Evolutionary conservation across 179 eudicot species (phyloP), one percentile per base, ranked within the genome.

Genomic region (Beta macrorhiza): DNA sequence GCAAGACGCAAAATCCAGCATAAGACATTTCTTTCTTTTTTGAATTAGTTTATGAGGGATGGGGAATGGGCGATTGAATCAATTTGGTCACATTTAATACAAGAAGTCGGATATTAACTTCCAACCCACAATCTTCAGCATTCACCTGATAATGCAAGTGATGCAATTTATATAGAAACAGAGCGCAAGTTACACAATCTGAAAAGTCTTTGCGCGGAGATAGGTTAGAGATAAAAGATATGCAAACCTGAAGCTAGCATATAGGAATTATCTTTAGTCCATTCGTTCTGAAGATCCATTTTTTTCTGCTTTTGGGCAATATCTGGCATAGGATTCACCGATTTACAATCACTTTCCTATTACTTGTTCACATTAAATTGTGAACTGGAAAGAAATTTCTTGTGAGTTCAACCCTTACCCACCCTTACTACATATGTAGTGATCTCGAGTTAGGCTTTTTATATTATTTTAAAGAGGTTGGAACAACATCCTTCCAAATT

Each of bases 1-100:
- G 95, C 90, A 86, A 83, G 63, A 78, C 58, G 13, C 78, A 56
- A 73, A 81, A 83, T 53, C 64, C 15, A 47, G n/a, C 45, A 49
- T 67, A 57, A 62, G 22, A 53, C 70, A 67, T 20, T 4, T 47
- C 55, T 44, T 16, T 3, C 15, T 20, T 37, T 64, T 44, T 65
- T 15, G 20, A 2, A 44, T 9, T 10, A 5, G 5, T 75, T 52
- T 6, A 67, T 5, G 19, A 49, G 49, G 25, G 42, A 14, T 19
- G 53, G 42, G 77, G 19, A 6, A 15, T 20, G 20, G 73, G 62
- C n/a, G 20, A 55, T 12, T 52, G 15, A 14, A 52, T 56, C 49
- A 0, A 17, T 51, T 13, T 7, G 51, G 22, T 69, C 15, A 65
- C 42, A 25, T 3, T 12, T 1, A 65, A 32, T 65, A 25, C 20